Conservation (phyloP, 2,329 filamentous ascomycete genomes). For the Colletotrichum shisoi region DNA sequence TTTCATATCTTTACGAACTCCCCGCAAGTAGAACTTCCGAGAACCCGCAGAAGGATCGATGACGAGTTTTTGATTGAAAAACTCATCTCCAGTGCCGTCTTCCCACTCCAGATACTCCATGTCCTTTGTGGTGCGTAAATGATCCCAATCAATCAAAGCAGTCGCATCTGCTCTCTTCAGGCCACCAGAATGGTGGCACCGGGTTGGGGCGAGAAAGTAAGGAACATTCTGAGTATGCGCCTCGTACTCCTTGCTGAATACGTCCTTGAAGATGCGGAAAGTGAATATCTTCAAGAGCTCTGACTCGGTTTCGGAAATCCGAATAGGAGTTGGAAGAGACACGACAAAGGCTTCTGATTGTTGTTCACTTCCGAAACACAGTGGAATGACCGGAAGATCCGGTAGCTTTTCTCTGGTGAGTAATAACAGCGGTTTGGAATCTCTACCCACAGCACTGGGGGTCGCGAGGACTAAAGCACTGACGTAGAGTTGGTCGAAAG, state of each 20-base stretch:
- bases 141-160: conserved; percentile 66
- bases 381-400: conserved; percentile 69
- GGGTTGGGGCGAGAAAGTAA: conserved; percentile 79
- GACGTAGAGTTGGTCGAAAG: conserved; percentile 64
- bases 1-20: conserved; percentile 65
- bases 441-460: conserved; percentile 63
- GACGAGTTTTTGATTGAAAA: conserved; percentile 63
- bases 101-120: conserved; percentile 51
- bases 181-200: conserved; percentile 43
- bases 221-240: conserved; percentile 70
- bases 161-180: conserved; percentile 10
- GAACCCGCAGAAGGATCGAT: conserved; percentile 69
- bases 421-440: conserved; percentile 71
- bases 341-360: conserved; percentile 65
- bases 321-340: conserved; percentile 54
- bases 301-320: conserved; percentile 55
- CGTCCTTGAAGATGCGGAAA: conserved; percentile 76
- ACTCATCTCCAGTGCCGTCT: conserved; percentile 55
- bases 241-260: conserved; percentile 89
- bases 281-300: conserved; percentile 74
- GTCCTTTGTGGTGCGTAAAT: conserved; percentile 55
- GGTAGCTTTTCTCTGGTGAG: conserved; percentile 74
- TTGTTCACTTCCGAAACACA: conserved; percentile 74
- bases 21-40: conserved; percentile 65
- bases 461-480: conserved; percentile 67